These are phyloP conservation scores for Phoma herbarum DNA, from an alignment of 2,329 filamentous ascomycete species.

Conservation along the genomic window DNA sequence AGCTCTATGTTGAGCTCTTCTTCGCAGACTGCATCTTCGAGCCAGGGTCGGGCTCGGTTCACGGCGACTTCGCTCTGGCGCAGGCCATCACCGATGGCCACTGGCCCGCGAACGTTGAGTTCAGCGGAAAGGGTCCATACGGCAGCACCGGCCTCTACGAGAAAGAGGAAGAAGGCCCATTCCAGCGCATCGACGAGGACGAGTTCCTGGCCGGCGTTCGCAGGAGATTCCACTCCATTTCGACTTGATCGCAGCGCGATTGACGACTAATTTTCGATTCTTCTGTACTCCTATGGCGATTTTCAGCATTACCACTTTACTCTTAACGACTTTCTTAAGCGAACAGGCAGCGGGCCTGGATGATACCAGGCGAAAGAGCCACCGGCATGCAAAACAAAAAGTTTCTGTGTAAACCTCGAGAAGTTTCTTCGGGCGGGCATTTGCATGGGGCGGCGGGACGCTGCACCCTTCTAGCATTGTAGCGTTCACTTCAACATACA, in stretches of 20 bases:
- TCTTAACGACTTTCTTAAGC: constrained; percentile 41
- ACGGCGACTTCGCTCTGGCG: constrained; percentile 59
- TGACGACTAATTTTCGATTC: constrained; percentile 31
- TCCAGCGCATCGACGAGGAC: constrained; percentile 51
- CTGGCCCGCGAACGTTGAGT: constrained; percentile 52
- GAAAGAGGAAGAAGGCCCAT: constrained; percentile 56
- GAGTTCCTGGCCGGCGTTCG: constrained; percentile 52
- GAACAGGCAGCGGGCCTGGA: constrained; percentile 40
- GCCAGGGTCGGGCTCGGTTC: constrained; percentile 55
- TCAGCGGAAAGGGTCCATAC: constrained; percentile 59
- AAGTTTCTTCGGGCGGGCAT: constrained; percentile 26
- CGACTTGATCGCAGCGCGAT: constrained; percentile 42
- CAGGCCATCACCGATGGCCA: constrained; percentile 52
- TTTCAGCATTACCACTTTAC: constrained; percentile 33
- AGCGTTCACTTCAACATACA: constrained; percentile 26
- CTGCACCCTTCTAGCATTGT: constrained; percentile 27
- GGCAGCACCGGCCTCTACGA: constrained; percentile 60
- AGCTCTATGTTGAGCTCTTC: constrained; percentile 60
- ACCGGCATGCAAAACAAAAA: constrained; percentile 35
- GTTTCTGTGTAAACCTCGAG: constrained; percentile 22
- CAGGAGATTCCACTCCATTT: constrained; percentile 48
- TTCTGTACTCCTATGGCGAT: constrained; percentile 31
- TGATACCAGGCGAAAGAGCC: constrained; percentile 45
- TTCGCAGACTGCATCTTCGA: constrained; percentile 63
- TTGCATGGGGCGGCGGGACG: constrained; percentile 24